Conservation (phyloP, 306 rosid species). For the Ormosia semicastrata region DNA sequence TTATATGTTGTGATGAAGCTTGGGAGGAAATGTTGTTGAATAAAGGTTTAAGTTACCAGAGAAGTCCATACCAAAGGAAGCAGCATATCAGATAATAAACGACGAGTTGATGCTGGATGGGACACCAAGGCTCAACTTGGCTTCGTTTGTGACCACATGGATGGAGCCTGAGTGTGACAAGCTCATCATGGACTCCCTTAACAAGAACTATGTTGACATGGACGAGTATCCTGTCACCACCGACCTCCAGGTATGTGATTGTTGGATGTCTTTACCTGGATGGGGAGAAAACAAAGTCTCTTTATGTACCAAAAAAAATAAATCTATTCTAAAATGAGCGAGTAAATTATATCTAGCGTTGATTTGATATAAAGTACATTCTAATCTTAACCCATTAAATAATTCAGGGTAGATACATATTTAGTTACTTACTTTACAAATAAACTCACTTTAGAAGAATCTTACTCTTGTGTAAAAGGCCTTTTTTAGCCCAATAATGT, state of each 20-base stretch:
- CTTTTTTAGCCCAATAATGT: too few relatives aligned
- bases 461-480: too few relatives aligned
- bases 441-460: too few relatives aligned
- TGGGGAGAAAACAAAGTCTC: too few relatives aligned
- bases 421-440: too few relatives aligned
- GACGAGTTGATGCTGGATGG: constrained; percentile 58
- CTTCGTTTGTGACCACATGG: constrained; percentile 55
- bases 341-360: too few relatives aligned
- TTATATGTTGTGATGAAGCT: neutral
- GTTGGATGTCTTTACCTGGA: too few relatives aligned
- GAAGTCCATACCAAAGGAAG: constrained; percentile 48
- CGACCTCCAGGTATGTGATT: constrained; percentile 65
- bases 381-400: too few relatives aligned
- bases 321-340: too few relatives aligned
- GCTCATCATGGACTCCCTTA: constrained; percentile 71
- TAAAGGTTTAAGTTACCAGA: constrained; percentile 44
- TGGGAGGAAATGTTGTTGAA: neutral
- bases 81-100: constrained; percentile 50
- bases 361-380: too few relatives aligned
- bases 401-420: too few relatives aligned
- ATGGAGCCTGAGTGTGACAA: constrained; percentile 81
- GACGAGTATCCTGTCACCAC: constrained; percentile 97
- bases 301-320: too few relatives aligned
- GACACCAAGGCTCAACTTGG: constrained; percentile 47
- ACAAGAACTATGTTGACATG: constrained; percentile 96